A percentile compares a stretch with the other conserved stretches of the same genome.
phyloP scores from a whole-genome alignment of 2,329 filamentous ascomycete genomes.

The Aspergillus sp. region DNA sequence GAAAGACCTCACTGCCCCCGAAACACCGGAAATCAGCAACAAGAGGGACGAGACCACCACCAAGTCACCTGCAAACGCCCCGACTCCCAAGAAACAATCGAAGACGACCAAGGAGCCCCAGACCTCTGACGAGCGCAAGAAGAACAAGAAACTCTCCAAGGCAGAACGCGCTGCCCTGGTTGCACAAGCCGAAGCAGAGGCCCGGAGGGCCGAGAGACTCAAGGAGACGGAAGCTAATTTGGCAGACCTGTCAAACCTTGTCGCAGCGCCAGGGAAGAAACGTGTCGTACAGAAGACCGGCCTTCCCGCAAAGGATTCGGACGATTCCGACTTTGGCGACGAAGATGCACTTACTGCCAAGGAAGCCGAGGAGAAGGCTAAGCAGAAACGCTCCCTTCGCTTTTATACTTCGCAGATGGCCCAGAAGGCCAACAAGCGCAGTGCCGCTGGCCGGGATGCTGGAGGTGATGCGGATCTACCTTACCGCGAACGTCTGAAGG shows the following conservation, averaged over 20 bases:
- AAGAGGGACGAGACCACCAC: constrained; percentile 17
- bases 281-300: constrained; percentile 38
- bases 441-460: constrained; percentile 63
- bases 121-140: constrained; percentile 33
- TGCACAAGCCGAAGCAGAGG: constrained; percentile 54
- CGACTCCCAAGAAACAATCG: constrained; percentile 20
- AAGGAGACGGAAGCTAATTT: constrained; percentile 66
- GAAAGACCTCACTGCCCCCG: constrained; percentile 59
- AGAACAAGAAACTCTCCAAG: constrained; percentile 45
- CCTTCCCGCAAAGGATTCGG: constrained; percentile 40
- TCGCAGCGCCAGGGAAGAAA: constrained; percentile 46
- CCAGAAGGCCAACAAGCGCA: constrained; percentile 83
- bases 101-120: constrained; percentile 37
- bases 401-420: constrained; percentile 99
- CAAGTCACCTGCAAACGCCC: constrained; percentile 21
- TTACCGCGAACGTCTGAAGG: constrained; percentile 81
- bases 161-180: constrained; percentile 50
- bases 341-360: constrained; percentile 74
- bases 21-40: constrained; percentile 29
- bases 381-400: constrained; percentile 84
- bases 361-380: constrained; percentile 80
- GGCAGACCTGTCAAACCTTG: constrained; percentile 66
- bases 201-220: constrained; percentile 53
- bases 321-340: constrained; percentile 90
- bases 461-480: constrained; percentile 61